These are phyloP conservation scores for Nidula microcarpa DNA, from an alignment of 768 basidiomycete genomes.

Conservation along the genomic window DNA sequence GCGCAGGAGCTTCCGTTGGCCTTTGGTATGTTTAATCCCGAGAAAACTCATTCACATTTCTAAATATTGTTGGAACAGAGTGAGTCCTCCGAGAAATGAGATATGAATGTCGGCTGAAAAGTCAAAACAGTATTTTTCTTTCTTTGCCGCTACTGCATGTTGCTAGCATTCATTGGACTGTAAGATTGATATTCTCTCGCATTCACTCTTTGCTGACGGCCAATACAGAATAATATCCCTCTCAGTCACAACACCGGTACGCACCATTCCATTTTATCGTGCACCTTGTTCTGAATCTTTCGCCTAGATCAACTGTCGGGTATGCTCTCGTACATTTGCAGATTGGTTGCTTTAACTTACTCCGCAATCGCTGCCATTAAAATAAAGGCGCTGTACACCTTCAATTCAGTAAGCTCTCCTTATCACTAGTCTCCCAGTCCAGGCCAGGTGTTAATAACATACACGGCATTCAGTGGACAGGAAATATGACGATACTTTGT, in stretches of 20 bases:
- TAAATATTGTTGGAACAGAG: background rate
- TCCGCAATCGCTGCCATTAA: constrained; percentile 1
- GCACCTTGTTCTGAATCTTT: background rate
- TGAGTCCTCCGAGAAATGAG: background rate
- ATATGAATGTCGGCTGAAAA: background rate
- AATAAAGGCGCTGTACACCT: constrained; percentile 57
- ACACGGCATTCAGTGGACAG: constrained; percentile 41
- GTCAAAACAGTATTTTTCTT: constrained; percentile 53
- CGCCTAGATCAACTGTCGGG: constrained; percentile 55
- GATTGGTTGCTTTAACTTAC: background rate
- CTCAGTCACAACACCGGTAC: constrained; percentile 44
- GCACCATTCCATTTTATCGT: constrained; percentile 1
- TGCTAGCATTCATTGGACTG: constrained; percentile 65
- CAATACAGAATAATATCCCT: constrained; percentile 54
- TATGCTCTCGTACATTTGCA: constrained; percentile 21
- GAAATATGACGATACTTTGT: constrained; percentile 63
- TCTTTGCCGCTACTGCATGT: constrained; percentile 67
- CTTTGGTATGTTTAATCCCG: constrained; percentile 47
- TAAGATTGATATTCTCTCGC: constrained; percentile 23
- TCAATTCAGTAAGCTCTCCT: constrained; percentile 51
- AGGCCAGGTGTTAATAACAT: too few relatives aligned
- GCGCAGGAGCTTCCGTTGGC: constrained; percentile 64
- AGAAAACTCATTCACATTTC: background rate
- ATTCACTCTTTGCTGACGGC: background rate
- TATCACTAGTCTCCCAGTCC: too few relatives aligned